Evolutionary conservation across 208 protist genomes (phyloP), one percentile per base, ranked within the genome.

Genomic region (Acanthamoeba sp.): DNA sequence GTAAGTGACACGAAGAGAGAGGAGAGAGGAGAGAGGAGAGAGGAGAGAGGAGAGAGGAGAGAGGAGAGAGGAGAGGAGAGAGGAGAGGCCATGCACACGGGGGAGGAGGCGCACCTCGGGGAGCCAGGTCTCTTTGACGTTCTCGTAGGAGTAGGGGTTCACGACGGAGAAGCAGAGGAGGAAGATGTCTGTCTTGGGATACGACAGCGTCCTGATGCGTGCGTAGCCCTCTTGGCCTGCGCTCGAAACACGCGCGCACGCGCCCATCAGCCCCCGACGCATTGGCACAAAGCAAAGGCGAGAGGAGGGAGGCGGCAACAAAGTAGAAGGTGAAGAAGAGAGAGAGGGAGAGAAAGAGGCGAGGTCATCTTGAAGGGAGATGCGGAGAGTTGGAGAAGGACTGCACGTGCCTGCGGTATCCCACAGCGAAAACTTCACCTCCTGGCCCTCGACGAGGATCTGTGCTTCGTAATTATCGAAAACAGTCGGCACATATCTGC

Each of bases 181-280:
- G 92, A 98, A 98, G 57, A 98, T 95, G 90, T 97, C 96, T n/a
- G 97, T 98, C 80, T 97, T 95, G 34, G 97, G 97, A 95, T 99
- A 99, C 22, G 95, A 97, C 2, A 99, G 96, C 45, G 98, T 98
- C 36, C 98, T 94, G 18, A 99, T 96, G 42, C 98, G 96, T 89
- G 99, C 98, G 94, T 99, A 99, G 94, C 99, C 98, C 93, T 99
- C 98, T 95, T 98, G 98, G 57, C 97, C 97, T 55, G 97, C 50
- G 6, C 20, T 82, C 42, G 34, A 9, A 24, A 12, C 27, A 66
- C 29, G 34, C 59, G 29, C 32, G 16, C n/a, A n/a, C 24, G 18
- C 64, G 18, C 24, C 4, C n/a, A 73, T n/a, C 24, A 73, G n/a
- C 64, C 64, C 29, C 45, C 45, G 12, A 50, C 12, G 45, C 45